Conservation (phyloP, 1,284 basidiomycete species). For the Ganoderma sinense region DNA sequence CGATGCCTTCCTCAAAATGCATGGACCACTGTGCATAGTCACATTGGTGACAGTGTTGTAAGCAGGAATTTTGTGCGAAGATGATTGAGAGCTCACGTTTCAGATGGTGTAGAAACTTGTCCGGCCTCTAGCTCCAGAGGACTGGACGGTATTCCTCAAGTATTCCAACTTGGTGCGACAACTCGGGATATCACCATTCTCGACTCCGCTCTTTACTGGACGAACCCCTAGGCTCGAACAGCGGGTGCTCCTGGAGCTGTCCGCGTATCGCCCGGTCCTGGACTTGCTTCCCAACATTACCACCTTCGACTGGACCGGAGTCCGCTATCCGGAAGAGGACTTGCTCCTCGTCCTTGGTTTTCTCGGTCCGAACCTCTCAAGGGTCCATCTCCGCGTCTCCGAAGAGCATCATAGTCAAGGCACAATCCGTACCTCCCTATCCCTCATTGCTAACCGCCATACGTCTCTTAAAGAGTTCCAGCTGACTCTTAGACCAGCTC, state of each 20-base stretch:
- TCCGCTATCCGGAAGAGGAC: background rate
- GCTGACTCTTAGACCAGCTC: background rate
- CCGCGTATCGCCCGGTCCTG: background rate
- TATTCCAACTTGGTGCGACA: constrained; percentile 6
- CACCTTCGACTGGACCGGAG: background rate
- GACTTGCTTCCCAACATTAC: background rate
- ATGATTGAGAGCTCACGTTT: background rate
- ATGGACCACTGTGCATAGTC: background rate
- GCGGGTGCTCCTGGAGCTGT: background rate
- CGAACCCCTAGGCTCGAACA: background rate
- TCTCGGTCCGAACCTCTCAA: background rate
- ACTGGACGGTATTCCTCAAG: constrained; percentile 1
- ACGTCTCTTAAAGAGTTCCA: background rate
- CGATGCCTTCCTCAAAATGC: constrained; percentile 3
- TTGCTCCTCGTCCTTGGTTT: background rate
- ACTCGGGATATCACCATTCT: background rate
- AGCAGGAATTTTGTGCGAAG: background rate
- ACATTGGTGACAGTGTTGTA: background rate
- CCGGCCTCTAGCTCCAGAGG: background rate
- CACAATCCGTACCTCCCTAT: background rate
- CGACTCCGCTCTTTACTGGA: background rate
- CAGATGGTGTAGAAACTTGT: background rate
- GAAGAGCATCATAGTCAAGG: background rate
- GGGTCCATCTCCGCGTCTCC: background rate
- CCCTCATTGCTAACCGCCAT: background rate